Conservation (phyloP, 140 eudicot genomes). For the Erigeron philadelphicus region DNA sequence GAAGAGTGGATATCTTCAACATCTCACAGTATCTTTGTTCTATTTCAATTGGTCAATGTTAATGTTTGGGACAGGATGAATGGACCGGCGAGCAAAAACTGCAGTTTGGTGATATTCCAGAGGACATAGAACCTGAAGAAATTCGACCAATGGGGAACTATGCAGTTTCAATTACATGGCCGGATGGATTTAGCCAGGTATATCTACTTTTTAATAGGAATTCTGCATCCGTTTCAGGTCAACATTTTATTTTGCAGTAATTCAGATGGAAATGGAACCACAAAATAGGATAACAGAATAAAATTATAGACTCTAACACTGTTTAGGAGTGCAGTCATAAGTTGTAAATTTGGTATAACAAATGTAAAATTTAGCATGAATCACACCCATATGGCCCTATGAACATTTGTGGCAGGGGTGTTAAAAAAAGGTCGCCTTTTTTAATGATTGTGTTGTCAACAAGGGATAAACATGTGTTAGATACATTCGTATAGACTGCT, state of each 20-base stretch:
- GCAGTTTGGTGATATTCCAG: conserved; percentile 70
- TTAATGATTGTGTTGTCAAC: not conserved
- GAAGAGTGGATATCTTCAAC: no score
- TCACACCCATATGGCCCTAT: not conserved
- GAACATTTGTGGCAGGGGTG: not conserved
- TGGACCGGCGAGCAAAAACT: conserved; percentile 96
- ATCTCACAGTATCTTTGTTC: not conserved
- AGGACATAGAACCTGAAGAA: conserved; percentile 95
- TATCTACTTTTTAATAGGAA: not conserved
- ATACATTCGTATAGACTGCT: not conserved
- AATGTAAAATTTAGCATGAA: not conserved
- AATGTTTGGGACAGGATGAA: conserved; percentile 64
- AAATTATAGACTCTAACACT: not conserved
- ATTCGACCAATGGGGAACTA: conserved; percentile 91
- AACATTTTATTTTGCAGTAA: not conserved
- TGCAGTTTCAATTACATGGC: conserved; percentile 77
- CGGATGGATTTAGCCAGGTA: conserved; percentile 82
- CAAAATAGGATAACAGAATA: not conserved
- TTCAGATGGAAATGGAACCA: not conserved
- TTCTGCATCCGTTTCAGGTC: no score
- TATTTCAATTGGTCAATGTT: not conserved
- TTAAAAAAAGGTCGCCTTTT: no score
- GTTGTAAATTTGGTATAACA: not conserved
- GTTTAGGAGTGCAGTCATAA: not conserved
- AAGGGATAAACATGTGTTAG: not conserved